Conservation (phyloP, 805 yeast genomes). For the Candida vaughaniae region DNA sequence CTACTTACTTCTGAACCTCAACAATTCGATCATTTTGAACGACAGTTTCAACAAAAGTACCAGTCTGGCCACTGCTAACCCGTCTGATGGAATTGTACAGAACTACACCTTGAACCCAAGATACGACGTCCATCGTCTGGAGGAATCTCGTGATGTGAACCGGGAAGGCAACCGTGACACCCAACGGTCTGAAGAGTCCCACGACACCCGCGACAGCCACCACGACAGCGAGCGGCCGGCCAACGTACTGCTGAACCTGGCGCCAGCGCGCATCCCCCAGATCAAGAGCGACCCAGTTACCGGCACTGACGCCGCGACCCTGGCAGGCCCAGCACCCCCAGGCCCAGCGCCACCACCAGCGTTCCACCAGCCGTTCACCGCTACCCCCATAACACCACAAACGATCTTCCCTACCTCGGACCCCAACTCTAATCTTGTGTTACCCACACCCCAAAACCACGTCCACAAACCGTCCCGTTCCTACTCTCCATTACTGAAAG, state of each 20-base stretch:
- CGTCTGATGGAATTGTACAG: slow-evolving; percentile 16
- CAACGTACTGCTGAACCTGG: slow-evolving; percentile 9
- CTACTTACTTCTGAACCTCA: slow-evolving; percentile 10
- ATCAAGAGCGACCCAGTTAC: slow-evolving; percentile 7
- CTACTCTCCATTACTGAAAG: slow-evolving; percentile 14
- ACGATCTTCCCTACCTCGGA: slow-evolving; percentile 4
- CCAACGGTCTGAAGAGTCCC: slow-evolving; percentile 24
- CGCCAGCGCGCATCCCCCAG: slow-evolving; percentile 8
- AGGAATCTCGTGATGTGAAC: slow-evolving; percentile 23
- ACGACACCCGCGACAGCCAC: slow-evolving; percentile 7
- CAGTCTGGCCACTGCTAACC: not conserved
- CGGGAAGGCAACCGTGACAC: slow-evolving; percentile 35
- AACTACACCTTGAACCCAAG: slow-evolving; percentile 36
- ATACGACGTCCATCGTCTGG: slow-evolving; percentile 36
- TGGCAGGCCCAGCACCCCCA: not conserved
- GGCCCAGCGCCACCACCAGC: not conserved
- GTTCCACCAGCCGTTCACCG: slow-evolving; percentile 7
- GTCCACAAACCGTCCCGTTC: slow-evolving; percentile 7
- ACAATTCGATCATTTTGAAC: slow-evolving; percentile 9
- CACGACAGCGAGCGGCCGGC: slow-evolving; percentile 9
- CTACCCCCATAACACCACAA: slow-evolving; percentile 2
- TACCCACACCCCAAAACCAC: slow-evolving; percentile 4
- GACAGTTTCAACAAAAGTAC: slow-evolving; percentile 5
- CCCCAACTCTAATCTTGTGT: slow-evolving; percentile 4
- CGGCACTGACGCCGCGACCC: slow-evolving; percentile 1